These are phyloP conservation scores for Azolla pinnata DNA, from an alignment of 75 land plant species.

Conservation along the genomic window DNA sequence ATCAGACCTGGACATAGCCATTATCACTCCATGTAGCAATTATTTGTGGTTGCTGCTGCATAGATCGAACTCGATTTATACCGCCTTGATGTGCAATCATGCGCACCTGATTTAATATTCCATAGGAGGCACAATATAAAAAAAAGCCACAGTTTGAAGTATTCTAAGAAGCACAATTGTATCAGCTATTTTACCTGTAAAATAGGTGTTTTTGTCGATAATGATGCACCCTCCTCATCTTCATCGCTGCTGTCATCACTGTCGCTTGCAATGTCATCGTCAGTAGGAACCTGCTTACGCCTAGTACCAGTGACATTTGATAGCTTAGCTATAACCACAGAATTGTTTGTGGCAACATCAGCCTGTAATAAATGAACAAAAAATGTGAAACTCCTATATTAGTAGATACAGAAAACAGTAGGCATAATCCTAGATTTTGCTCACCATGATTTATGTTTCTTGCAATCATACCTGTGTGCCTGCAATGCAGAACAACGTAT, in stretches of 20 bases:
- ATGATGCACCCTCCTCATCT: slow-evolving; percentile 28
- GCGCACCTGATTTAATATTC: slow-evolving; percentile 62
- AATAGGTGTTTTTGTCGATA: slow-evolving; percentile 25
- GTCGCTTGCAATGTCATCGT: slow-evolving; percentile 39
- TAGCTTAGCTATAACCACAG: slow-evolving; percentile 61
- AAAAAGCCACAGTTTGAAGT: too few species aligned
- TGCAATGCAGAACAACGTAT: slow-evolving; percentile 62
- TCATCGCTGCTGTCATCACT: slow-evolving; percentile 59
- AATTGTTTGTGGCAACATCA: slow-evolving; percentile 59
- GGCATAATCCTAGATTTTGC: too few species aligned
- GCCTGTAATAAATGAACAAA: slow-evolving; percentile 43
- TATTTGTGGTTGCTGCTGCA: slow-evolving; percentile 80
- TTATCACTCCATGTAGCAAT: slow-evolving; percentile 92
- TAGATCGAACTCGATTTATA: slow-evolving; percentile 88
- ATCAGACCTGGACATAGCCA: slow-evolving; percentile 90
- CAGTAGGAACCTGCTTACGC: slow-evolving; percentile 37
- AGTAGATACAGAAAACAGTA: too few species aligned
- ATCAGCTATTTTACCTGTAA: slow-evolving; percentile 26
- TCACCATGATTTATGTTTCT: too few species aligned
- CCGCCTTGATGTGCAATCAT: slow-evolving; percentile 86
- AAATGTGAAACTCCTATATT: too few species aligned
- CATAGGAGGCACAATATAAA: not conserved
- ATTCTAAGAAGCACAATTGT: too few species aligned
- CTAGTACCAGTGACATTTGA: slow-evolving; percentile 67
- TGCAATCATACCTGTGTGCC: slow-evolving; percentile 97